phyloP scores from a whole-genome alignment of 805 yeast species.

The Groenewaldozyma salmanticensis region DNA sequence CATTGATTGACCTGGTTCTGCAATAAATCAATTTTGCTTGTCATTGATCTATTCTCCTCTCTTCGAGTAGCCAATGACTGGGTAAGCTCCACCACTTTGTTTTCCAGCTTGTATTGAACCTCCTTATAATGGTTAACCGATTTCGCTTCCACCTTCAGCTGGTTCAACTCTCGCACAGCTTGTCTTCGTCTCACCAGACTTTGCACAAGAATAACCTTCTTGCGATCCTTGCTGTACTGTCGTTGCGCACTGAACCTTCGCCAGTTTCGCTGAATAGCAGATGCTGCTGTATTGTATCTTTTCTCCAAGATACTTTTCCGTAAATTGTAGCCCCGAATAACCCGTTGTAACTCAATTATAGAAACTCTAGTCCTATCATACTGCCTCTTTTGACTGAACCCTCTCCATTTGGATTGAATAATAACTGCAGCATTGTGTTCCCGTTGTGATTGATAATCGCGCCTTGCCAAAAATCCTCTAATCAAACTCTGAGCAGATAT shows the following conservation, averaged over 20 bases:
- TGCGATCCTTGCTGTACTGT: slow-evolving; percentile 35
- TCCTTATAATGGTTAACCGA: slow-evolving; percentile 85
- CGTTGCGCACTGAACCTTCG: slow-evolving; percentile 61
- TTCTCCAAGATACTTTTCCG: slow-evolving; percentile 43
- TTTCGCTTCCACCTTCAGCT: slow-evolving; percentile 77
- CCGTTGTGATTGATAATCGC: slow-evolving; percentile 37
- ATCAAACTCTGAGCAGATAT: slow-evolving; percentile 46
- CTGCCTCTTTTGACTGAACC: slow-evolving; percentile 36
- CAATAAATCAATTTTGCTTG: slow-evolving; percentile 42
- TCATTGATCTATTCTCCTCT: slow-evolving; percentile 69
- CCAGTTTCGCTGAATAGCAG: slow-evolving; percentile 59
- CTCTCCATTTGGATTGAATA: slow-evolving; percentile 56
- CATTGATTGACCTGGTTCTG: slow-evolving; percentile 22
- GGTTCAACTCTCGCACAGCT: slow-evolving; percentile 57
- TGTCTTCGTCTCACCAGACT: slow-evolving; percentile 63
- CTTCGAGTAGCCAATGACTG: slow-evolving; percentile 71
- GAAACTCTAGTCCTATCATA: slow-evolving; percentile 45
- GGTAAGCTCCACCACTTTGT: slow-evolving; percentile 94
- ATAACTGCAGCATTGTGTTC: slow-evolving; percentile 54
- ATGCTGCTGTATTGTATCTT: slow-evolving; percentile 55
- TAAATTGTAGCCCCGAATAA: slow-evolving; percentile 39
- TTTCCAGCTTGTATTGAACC: slow-evolving; percentile 86
- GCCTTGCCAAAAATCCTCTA: slow-evolving; percentile 57
- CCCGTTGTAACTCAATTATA: slow-evolving; percentile 48
- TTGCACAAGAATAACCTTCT: slow-evolving; percentile 64